Conservation (phyloP, 768 basidiomycete species). For the Suillus discolor region DNA sequence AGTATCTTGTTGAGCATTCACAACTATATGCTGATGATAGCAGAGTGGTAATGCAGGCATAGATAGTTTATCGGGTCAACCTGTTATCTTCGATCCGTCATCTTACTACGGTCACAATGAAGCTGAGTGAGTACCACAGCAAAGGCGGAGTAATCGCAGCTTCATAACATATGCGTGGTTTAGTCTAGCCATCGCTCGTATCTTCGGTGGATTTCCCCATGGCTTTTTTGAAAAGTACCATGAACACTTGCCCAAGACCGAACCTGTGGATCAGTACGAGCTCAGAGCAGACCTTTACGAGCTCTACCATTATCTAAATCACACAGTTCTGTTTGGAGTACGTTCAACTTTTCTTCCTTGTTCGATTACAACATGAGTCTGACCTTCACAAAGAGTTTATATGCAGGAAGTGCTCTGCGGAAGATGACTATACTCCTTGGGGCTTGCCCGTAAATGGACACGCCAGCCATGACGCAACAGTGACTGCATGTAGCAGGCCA, state of each 20-base stretch:
- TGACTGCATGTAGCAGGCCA: background rate
- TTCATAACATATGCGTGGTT: constrained; percentile 5
- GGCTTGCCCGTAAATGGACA: constrained; percentile 23
- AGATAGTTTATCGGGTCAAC: constrained; percentile 52
- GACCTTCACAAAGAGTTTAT: constrained; percentile 40
- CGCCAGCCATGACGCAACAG: no score
- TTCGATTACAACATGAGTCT: background rate
- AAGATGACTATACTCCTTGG: constrained; percentile 49
- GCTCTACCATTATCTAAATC: constrained; percentile 82
- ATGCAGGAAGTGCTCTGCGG: constrained; percentile 53
- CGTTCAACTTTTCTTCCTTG: constrained; percentile 28
- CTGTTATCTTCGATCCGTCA: constrained; percentile 77
- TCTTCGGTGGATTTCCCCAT: constrained; percentile 74
- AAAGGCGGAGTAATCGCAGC: background rate
- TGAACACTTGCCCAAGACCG: constrained; percentile 58
- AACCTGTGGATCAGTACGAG: constrained; percentile 65
- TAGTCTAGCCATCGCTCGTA: constrained; percentile 76
- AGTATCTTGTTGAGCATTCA: constrained; percentile 10
- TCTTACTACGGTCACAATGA: constrained; percentile 83
- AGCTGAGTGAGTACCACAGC: constrained; percentile 63
- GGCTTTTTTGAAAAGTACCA: constrained; percentile 71
- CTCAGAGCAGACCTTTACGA: constrained; percentile 72
- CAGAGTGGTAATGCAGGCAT: constrained; percentile 78
- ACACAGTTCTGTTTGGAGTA: constrained; percentile 79
- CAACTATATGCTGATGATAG: constrained; percentile 2